Percentiles rank a stretch among this genome's conserved stretches.
Conservation (phyloP, 2,329 filamentous ascomycete genomes). For the Ophiocordyceps camponoti-leonardi region DNA sequence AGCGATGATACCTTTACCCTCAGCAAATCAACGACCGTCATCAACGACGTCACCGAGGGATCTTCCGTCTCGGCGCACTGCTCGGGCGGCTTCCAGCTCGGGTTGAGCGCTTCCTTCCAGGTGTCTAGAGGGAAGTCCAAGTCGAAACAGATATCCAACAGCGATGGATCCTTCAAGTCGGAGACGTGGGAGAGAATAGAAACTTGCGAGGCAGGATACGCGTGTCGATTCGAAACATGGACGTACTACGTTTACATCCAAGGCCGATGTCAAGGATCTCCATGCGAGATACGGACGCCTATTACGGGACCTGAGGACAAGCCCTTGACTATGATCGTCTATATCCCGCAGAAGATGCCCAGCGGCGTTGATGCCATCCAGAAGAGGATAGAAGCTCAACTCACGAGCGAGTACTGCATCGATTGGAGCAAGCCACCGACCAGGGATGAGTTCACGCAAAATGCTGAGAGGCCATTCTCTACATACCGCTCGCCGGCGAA, state of each 20-base stretch:
- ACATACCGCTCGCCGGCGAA: no score
- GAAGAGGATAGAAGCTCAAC: background rate
- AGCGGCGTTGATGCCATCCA: background rate
- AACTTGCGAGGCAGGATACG: background rate
- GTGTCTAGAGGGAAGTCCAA: background rate
- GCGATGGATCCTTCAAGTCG: background rate
- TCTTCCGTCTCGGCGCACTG: background rate
- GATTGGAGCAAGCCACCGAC: background rate
- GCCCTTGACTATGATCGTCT: background rate
- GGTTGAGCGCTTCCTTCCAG: background rate
- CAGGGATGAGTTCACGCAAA: background rate
- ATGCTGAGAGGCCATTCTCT: background rate
- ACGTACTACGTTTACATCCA: background rate
- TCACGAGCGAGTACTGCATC: background rate
- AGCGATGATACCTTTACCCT: background rate
- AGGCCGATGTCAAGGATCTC: background rate
- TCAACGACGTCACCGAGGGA: background rate
- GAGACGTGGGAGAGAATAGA: background rate
- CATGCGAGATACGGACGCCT: background rate
- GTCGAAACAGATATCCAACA: background rate
- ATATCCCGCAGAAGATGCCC: background rate
- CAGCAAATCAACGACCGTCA: background rate
- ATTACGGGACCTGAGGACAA: background rate
- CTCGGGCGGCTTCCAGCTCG: background rate
- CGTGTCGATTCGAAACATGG: background rate